Conservation (phyloP, 2,329 filamentous ascomycete species). For the Beauveria varroae region DNA sequence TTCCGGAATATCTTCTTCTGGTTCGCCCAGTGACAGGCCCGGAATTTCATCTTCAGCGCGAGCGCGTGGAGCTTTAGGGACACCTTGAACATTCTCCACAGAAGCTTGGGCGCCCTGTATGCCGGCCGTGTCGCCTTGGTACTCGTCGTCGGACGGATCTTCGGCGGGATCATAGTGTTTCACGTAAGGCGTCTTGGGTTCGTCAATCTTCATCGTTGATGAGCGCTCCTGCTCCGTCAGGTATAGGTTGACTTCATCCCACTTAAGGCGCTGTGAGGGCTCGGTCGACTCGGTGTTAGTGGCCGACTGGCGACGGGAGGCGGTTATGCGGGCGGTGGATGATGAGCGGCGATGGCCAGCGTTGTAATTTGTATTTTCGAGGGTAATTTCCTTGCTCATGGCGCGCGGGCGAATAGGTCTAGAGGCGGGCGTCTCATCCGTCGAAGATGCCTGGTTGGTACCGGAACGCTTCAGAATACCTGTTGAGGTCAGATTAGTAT, state of each 20-base stretch:
- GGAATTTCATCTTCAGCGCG: conserved; percentile 70
- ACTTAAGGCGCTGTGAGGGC: conserved; percentile 73
- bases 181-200: conserved; percentile 96
- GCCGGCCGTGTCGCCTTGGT: conserved; percentile 28
- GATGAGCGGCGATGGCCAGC: conserved; percentile 84
- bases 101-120: conserved; percentile 8
- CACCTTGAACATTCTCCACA: conserved; percentile 22
- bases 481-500: conserved; percentile 28
- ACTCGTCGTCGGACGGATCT: conserved; percentile 76
- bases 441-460: conserved; percentile 51
- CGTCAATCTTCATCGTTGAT: conserved; percentile 97
- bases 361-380: conserved; percentile 92
- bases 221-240: conserved; percentile 93
- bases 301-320: conserved; percentile 66
- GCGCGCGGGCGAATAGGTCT: conserved; percentile 37
- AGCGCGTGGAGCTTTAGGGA: conserved; percentile 29
- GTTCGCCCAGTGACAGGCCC: conserved; percentile 83
- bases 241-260: conserved; percentile 98
- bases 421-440: conserved; percentile 20
- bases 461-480: conserved; percentile 87
- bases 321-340: conserved; percentile 51
- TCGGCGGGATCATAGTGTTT: conserved; percentile 85
- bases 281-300: conserved; percentile 39
- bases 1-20: conserved; percentile 61
- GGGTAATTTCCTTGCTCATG: conserved; percentile 75